These are phyloP conservation scores for Phytophthora palmivora DNA, from an alignment of 352 stramenopile species.

Conservation along the genomic window DNA sequence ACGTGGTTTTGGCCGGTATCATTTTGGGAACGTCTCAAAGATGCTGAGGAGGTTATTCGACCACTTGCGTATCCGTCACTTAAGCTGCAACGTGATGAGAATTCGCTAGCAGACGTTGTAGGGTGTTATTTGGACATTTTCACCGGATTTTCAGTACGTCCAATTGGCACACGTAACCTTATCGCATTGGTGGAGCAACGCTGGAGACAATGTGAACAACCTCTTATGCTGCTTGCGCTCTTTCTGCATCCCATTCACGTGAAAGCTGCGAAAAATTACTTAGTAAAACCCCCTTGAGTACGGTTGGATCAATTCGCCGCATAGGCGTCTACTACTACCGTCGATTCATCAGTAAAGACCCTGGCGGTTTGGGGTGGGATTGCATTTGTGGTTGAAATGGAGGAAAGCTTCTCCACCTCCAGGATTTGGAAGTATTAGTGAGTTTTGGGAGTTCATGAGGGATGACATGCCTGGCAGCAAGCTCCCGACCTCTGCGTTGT, in stretches of 20 bases:
- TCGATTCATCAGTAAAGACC: neutral
- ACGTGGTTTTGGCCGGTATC: neutral
- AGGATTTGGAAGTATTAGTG: neutral
- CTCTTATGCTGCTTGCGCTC: constrained; percentile 10
- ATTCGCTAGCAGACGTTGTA: constrained; percentile 15
- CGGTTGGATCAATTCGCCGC: constrained; percentile 6
- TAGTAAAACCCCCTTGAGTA: constrained; percentile 6
- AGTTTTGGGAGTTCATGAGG: neutral
- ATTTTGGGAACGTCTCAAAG: neutral
- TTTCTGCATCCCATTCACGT: constrained; percentile 13
- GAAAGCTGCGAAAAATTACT: constrained; percentile 7
- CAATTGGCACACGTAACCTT: neutral
- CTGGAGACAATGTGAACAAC: constrained; percentile 15
- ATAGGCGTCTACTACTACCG: constrained; percentile 14
- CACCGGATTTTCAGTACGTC: neutral
- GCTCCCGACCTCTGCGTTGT: constrained; percentile 1
- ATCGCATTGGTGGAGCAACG: constrained; percentile 10
- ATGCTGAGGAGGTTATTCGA: neutral
- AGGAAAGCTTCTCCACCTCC: no score
- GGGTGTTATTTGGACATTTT: constrained; percentile 17
- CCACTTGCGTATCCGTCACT: neutral
- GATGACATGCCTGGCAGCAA: constrained; percentile 7
- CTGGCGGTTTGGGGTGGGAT: neutral
- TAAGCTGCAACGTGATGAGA: constrained; percentile 15
- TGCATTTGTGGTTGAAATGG: no score